Percentiles rank a stretch among this genome's conserved stretches.
Evolutionary conservation across 768 basidiomycete species (phyloP).

Genomic region (Termitomyces sp.): DNA sequence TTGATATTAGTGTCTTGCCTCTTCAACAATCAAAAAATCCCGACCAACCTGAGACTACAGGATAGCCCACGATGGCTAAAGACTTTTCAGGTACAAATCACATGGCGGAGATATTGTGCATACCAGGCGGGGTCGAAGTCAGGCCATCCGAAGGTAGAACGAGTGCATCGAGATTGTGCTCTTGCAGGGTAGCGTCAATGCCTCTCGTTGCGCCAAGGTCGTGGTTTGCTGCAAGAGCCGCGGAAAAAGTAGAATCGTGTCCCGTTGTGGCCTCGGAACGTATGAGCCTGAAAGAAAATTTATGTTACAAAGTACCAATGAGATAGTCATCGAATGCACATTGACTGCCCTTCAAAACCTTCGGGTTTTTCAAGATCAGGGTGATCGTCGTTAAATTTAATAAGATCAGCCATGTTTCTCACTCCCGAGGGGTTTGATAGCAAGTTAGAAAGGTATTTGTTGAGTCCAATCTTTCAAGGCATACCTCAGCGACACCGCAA

Average conservation of each 20-base stretch:
- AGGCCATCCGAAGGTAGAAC: slow-evolving; percentile 42
- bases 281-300: slow-evolving; percentile 26
- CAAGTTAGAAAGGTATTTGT: slow-evolving; percentile 44
- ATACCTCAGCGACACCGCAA: not conserved
- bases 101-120: not conserved
- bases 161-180: slow-evolving; percentile 47
- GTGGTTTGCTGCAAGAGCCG: slow-evolving; percentile 39
- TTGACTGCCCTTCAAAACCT: slow-evolving; percentile 34
- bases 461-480: slow-evolving; percentile 36
- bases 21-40: not conserved
- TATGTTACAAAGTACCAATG: not conserved
- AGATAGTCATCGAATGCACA: slow-evolving; percentile 18
- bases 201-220: slow-evolving; percentile 49
- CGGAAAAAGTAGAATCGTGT: slow-evolving; percentile 39
- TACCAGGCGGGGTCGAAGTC: slow-evolving; percentile 36
- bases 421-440: slow-evolving; percentile 54
- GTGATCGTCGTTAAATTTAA: slow-evolving; percentile 53
- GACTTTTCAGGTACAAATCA: slow-evolving; percentile 1
- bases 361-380: slow-evolving; percentile 44
- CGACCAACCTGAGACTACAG: slow-evolving; percentile 54
- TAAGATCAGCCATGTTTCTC: slow-evolving; percentile 51
- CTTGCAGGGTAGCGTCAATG: slow-evolving; percentile 48
- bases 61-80: slow-evolving; percentile 60
- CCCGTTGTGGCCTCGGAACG: slow-evolving; percentile 34
- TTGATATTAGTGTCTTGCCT: not conserved